Evolutionary conservation across 768 basidiomycete species (phyloP).

Genomic region (Auricularia heimuer): DNA sequence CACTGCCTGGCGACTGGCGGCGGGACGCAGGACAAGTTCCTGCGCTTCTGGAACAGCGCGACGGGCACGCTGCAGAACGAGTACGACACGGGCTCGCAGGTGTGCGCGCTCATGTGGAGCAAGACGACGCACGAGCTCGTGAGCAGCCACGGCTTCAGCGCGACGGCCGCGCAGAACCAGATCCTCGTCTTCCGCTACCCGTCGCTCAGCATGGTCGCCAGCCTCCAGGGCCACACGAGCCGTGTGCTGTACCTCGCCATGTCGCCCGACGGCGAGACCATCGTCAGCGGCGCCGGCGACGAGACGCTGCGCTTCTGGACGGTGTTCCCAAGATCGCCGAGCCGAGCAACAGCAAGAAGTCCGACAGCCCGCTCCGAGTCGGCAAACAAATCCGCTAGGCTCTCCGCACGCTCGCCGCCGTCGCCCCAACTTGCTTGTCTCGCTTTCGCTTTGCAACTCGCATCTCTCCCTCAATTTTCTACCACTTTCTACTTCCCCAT

Average conservation of each 20-base stretch:
- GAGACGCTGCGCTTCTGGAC: slow-evolving; percentile 98
- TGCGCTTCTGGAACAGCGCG: slow-evolving; percentile 92
- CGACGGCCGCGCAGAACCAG: slow-evolving; percentile 89
- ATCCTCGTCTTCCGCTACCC: slow-evolving; percentile 96
- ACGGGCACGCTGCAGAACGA: slow-evolving; percentile 79
- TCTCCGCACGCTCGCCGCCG: too few species aligned
- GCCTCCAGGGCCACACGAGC: slow-evolving; percentile 87
- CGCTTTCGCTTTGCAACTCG: too few species aligned
- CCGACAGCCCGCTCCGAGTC: too few species aligned
- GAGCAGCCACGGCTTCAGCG: slow-evolving; percentile 94
- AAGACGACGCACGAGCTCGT: slow-evolving; percentile 93
- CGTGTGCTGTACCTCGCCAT: slow-evolving; percentile 95
- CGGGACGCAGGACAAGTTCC: slow-evolving; percentile 98
- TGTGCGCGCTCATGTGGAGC: slow-evolving; percentile 97
- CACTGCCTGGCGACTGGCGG: slow-evolving; percentile 91
- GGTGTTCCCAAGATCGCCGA: slow-evolving; percentile 60
- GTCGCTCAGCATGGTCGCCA: slow-evolving; percentile 86
- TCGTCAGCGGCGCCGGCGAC: slow-evolving; percentile 96
- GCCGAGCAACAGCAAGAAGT: too few species aligned
- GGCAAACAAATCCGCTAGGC: too few species aligned
- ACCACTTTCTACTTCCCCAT: too few species aligned
- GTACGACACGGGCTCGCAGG: slow-evolving; percentile 94
- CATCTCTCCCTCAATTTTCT: too few species aligned
- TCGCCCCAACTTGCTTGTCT: too few species aligned
- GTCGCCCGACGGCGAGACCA: slow-evolving; percentile 95